Percentiles rank a stretch among this genome's conserved stretches.
phyloP scores from a whole-genome alignment of 2,329 filamentous ascomycete species.

The Stagonosporopsis cucurbitacearum region DNA sequence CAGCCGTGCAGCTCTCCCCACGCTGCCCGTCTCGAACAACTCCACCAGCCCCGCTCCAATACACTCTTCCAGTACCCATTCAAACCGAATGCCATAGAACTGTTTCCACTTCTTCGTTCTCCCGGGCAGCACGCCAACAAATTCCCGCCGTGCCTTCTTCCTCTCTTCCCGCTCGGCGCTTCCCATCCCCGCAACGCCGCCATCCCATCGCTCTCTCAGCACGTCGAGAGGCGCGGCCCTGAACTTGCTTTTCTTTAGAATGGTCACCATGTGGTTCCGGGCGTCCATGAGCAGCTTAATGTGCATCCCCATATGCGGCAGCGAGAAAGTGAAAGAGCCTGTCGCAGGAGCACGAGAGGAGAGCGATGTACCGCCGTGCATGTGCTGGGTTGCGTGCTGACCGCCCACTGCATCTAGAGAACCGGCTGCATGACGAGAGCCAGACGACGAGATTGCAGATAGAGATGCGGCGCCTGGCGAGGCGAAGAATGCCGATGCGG shows the following conservation, averaged over 20 bases:
- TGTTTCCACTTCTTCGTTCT: constrained; percentile 73
- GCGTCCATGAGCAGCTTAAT: constrained; percentile 69
- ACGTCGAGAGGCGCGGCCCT: constrained; percentile 68
- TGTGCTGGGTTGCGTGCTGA: constrained; percentile 66
- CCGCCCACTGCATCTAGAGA: constrained; percentile 73
- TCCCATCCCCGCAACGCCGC: constrained; percentile 60
- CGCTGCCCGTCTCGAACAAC: constrained; percentile 75
- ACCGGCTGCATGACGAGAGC: constrained; percentile 70
- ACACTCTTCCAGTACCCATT: constrained; percentile 75
- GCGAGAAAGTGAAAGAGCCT: constrained; percentile 60
- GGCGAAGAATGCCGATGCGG: constrained; percentile 49
- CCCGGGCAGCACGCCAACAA: constrained; percentile 63
- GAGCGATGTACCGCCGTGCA: constrained; percentile 66
- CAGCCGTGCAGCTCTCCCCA: constrained; percentile 68
- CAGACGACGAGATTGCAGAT: constrained; percentile 66
- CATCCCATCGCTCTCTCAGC: constrained; percentile 74
- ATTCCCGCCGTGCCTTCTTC: constrained; percentile 63
- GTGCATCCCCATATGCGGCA: constrained; percentile 71
- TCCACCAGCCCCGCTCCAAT: constrained; percentile 74
- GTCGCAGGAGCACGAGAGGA: constrained; percentile 24
- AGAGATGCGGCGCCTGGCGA: constrained; percentile 53
- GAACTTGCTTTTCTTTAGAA: constrained; percentile 66
- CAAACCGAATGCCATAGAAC: constrained; percentile 72
- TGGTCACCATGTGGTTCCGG: constrained; percentile 65
- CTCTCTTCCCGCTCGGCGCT: constrained; percentile 55